phyloP scores from a whole-genome alignment of 495 filamentous ascomycete species.

The Podospora tetraspora region DNA sequence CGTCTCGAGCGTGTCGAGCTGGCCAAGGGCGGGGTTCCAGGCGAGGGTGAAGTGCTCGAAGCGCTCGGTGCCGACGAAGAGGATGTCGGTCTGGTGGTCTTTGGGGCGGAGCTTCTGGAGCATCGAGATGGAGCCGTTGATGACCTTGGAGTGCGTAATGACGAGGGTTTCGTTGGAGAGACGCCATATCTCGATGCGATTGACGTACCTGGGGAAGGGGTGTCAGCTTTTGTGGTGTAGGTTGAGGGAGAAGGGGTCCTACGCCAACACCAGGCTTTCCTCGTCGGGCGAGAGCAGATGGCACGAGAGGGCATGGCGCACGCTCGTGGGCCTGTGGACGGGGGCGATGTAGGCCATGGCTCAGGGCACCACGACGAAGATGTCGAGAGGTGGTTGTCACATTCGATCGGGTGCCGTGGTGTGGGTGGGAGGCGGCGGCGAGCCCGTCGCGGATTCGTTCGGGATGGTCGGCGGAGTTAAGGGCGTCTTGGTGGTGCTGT shows the following conservation, averaged over 20 bases:
- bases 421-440: not conserved
- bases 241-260: conserved; percentile 32
- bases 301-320: conserved; percentile 79
- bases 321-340: conserved; percentile 85
- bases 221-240: conserved; percentile 3
- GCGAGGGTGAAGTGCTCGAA: conserved; percentile 82
- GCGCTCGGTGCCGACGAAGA: conserved; percentile 88
- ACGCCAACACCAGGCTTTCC: conserved; percentile 84
- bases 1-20: conserved; percentile 63
- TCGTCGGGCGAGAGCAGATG: conserved; percentile 67
- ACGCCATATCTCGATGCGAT: conserved; percentile 82
- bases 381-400: conserved; percentile 9
- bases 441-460: not conserved
- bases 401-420: conserved; percentile 12
- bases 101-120: conserved; percentile 74
- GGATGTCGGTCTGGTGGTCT: conserved; percentile 69
- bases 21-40: conserved; percentile 64
- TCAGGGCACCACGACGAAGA: conserved; percentile 7
- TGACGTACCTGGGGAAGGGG: conserved; percentile 65
- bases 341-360: conserved; percentile 91
- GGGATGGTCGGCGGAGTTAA: conserved; percentile 5
- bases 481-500: not conserved
- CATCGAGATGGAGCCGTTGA: conserved; percentile 83
- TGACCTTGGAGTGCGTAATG: conserved; percentile 56
- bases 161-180: conserved; percentile 31